Percentiles rank a stretch among this genome's conserved stretches.
Evolutionary conservation across 306 rosid species (phyloP).

Genomic region (Casuarina cunninghamiana): DNA sequence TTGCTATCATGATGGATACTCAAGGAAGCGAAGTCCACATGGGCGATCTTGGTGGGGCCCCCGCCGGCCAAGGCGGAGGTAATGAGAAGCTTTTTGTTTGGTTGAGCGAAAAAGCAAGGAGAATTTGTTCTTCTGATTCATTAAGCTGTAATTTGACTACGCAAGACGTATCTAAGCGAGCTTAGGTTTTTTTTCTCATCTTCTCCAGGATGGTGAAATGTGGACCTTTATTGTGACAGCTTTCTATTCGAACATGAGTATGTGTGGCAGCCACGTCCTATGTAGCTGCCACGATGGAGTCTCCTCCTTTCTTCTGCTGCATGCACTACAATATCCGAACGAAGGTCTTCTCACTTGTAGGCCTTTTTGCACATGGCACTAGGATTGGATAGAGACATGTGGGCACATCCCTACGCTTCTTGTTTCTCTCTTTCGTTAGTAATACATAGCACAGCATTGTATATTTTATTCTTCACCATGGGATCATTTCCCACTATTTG

Average conservation of each 20-base stretch:
- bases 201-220: conserved; percentile 75
- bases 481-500: too few relatives aligned
- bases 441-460: too few relatives aligned
- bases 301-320: conserved; percentile 41
- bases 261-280: too few relatives aligned
- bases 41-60: conserved; percentile 92
- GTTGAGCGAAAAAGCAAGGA: background rate
- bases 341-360: too few relatives aligned
- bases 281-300: too few relatives aligned
- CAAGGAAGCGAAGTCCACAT: conserved; percentile 98
- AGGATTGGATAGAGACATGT: too few relatives aligned
- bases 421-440: too few relatives aligned
- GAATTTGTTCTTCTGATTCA: too few relatives aligned
- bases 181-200: background rate
- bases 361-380: too few relatives aligned
- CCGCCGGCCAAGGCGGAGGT: conserved; percentile 92
- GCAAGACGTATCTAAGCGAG: background rate
- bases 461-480: too few relatives aligned
- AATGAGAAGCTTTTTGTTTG: background rate
- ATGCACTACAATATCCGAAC: too few relatives aligned
- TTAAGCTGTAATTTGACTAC: background rate
- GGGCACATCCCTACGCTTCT: too few relatives aligned
- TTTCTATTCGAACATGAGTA: conserved; percentile 41
- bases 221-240: conserved; percentile 96
- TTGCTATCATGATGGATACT: conserved; percentile 98